Evolutionary conservation across 768 basidiomycete species (phyloP).

Genomic region (Podaxis sp.): DNA sequence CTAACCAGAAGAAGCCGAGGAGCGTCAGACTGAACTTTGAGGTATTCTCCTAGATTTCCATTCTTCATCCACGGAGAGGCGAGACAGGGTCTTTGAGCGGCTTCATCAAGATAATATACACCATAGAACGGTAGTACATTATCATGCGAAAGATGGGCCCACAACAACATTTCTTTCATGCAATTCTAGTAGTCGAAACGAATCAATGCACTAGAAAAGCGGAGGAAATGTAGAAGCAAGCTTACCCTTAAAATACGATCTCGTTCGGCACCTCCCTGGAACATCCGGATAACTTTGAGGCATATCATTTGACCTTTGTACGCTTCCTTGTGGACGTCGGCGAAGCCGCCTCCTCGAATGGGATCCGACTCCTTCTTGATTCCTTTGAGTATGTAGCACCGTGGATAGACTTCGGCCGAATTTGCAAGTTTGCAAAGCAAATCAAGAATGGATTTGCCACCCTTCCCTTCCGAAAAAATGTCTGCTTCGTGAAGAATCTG

Average conservation of each 20-base stretch:
- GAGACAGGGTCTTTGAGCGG: slow-evolving; percentile 12
- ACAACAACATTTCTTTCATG: slow-evolving; percentile 29
- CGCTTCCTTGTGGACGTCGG: neutral
- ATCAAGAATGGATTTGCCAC: neutral
- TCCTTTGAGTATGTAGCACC: neutral
- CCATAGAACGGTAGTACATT: slow-evolving; percentile 38
- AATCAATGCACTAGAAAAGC: too few species aligned
- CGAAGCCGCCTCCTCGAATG: neutral
- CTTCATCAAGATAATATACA: slow-evolving; percentile 21
- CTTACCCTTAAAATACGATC: neutral
- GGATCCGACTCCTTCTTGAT: neutral
- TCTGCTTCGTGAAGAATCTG: too few species aligned
- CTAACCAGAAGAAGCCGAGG: slow-evolving; percentile 20
- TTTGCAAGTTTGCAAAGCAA: slow-evolving; percentile 9
- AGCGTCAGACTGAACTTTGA: slow-evolving; percentile 11
- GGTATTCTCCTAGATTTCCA: slow-evolving; percentile 20
- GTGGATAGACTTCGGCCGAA: neutral
- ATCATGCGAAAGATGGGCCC: slow-evolving; percentile 32
- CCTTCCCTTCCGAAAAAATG: too few species aligned
- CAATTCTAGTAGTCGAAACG: too few species aligned
- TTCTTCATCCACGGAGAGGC: slow-evolving; percentile 23
- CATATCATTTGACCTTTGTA: neutral
- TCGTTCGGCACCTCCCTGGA: neutral
- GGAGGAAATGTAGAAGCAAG: neutral
- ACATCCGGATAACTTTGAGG: slow-evolving; percentile 15